phyloP scores from a whole-genome alignment of 768 basidiomycete genomes.

The Polyporus arcularius region DNA sequence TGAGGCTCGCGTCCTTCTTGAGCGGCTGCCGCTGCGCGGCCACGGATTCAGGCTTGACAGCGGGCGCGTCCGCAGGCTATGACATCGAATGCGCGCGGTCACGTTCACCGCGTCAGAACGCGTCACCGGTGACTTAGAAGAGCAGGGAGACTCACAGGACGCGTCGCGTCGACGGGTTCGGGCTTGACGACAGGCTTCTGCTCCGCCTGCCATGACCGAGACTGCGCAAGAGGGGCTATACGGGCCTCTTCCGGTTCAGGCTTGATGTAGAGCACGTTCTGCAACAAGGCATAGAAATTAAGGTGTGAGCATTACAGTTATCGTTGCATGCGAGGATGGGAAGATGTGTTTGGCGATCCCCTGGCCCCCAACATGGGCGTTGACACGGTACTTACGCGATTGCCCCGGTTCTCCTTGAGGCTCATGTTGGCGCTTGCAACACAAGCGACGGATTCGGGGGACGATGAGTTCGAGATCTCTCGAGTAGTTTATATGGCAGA shows the following conservation, averaged over 20 bases:
- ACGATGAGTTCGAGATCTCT: not conserved
- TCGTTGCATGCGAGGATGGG: not conserved
- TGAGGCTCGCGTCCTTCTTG: not conserved
- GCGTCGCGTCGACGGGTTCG: slow-evolving; percentile 33
- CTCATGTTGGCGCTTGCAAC: slow-evolving; percentile 17
- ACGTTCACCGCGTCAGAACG: not conserved
- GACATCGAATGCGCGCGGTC: slow-evolving; percentile 21
- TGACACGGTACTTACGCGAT: not conserved
- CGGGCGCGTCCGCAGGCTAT: not conserved
- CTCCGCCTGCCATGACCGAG: slow-evolving; percentile 11
- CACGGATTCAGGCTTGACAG: not conserved
- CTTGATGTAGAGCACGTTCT: slow-evolving; percentile 27
- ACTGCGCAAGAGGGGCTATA: slow-evolving; percentile 14
- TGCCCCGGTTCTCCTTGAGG: slow-evolving; percentile 2
- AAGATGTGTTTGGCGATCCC: not conserved
- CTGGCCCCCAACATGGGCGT: not conserved
- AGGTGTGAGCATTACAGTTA: slow-evolving; percentile 8
- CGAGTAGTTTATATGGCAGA: slow-evolving; percentile 9
- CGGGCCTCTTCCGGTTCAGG: slow-evolving; percentile 33
- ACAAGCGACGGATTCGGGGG: not conserved
- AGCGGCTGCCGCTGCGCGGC: not conserved
- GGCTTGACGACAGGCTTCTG: slow-evolving; percentile 30
- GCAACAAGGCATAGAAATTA: slow-evolving; percentile 2
- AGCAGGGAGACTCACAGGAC: not conserved
- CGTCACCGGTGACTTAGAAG: not conserved